Evolutionary conservation across 495 filamentous ascomycete species (phyloP), one percentile per base, ranked within the genome.

Genomic region (Aspergillus asperescens): DNA sequence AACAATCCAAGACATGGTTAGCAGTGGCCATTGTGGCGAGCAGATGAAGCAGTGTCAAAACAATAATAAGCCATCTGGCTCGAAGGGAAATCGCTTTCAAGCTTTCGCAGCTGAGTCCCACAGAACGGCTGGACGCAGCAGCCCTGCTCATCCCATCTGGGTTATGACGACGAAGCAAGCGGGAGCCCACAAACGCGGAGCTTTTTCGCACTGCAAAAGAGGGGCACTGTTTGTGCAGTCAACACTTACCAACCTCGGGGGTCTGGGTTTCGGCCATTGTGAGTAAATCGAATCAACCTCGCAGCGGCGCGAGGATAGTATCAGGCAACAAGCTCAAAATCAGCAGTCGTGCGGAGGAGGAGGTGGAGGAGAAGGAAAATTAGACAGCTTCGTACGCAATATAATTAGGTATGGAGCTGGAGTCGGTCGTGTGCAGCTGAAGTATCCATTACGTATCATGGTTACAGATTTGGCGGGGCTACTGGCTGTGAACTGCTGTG

Each of bases 211-310:
- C 39, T 43, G 32, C 35, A 46, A 43, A 59, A 37, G 48, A 60
- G 56, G 53, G 58, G 47, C 27, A 56, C 39, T 31, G 39, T 18
- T 54, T 39, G 52, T 34, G 34, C 44, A 22, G 34, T 50, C 35
- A 55, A 59, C 56, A 75, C 69, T 57, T 72, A 76, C 72, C 73
- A 71, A 74, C 65, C 70, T 73, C 69, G 66, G 69, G 65, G 32
- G 61, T 57, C 57, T 63, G 57, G 28, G 44, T 58, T 44, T 76
- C 73, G 46, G 70, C 72, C 73, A 76, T 76, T 68, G 69, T 72
- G 69, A 38, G 60, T 35, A 19, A 35, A 34, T 41, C 50, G 18
- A 44, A 52, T 52, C 46, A 53, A 42, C 60, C 66, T 68, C 67
- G 57, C 59, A 50, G 38, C 49, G 52, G 43, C 48, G 50, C 48